Evolutionary conservation across 345 rosid species (phyloP), one percentile per base, ranked within the genome.

Genomic region (Populus deltoides): DNA sequence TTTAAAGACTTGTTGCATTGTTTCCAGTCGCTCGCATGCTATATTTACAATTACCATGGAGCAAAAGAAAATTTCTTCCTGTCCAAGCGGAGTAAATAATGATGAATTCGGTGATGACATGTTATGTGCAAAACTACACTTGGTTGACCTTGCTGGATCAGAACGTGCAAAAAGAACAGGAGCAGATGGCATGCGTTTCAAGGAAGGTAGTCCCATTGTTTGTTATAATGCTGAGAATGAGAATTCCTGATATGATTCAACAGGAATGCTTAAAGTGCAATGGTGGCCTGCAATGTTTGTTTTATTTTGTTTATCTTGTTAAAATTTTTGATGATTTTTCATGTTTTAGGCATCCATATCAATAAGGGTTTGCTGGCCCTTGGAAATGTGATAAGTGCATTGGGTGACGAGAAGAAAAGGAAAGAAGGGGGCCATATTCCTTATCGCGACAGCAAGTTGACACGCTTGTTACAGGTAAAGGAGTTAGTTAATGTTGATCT

Each of bases 381-480:
- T 71, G 99, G 99, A 49, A 96, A 93, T 80, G 97, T 96, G 29
- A 96, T 96, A 61, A 96, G 99, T 84, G 97, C 98, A 36, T 80
- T 96, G 73, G 99, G 99, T 53, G 99, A 96, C 80, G 98, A 96
- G 70, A 93, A 86, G 84, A 93, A 91, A 87, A 86, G 98, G 70
- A 96, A 89, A 86, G 98, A 96, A 86, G 99, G 99, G 33, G 98
- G 97, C 38, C 98, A 93, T 41, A 91, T 93, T 71, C 99, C 99
- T 27, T 96, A 93, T 49, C 97, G 99, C 59, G 99, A 97, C 78
- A 97, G 98, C 98, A 97, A 97, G 89, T 82, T 97, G 90, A 97
- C 99, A 47, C 97, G 99, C 65, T 88, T 97, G 86, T 84, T 97
- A 36, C 98, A 94, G 97, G 99, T 81, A 86, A 59, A 70, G 18